Evolutionary conservation across 148 eudicot genomes (phyloP).

Genomic region (Camellia japonica): DNA sequence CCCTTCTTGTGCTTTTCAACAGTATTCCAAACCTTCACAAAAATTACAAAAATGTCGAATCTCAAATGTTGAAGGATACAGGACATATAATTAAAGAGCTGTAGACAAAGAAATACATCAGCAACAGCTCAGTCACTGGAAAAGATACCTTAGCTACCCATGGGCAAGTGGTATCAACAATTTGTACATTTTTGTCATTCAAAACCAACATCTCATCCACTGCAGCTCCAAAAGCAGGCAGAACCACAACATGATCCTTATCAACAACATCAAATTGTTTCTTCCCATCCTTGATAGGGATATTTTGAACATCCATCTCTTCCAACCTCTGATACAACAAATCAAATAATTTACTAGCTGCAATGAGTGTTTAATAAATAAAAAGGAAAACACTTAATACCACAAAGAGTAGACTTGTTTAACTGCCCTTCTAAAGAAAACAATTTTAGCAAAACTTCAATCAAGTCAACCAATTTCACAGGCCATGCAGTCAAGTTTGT

Average conservation of each 20-base stretch:
- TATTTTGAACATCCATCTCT: too few relatives aligned
- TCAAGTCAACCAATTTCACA: too few relatives aligned
- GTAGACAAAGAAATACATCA: conserved; percentile 6
- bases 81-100: neutral
- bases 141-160: conserved; percentile 88
- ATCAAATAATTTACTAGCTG: too few relatives aligned
- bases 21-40: conserved; percentile 73
- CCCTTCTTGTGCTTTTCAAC: conserved; percentile 98
- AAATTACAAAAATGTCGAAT: conserved; percentile 2
- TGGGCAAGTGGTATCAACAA: conserved; percentile 98
- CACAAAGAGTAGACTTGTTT: neutral
- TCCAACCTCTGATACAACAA: too few relatives aligned
- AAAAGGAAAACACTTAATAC: too few relatives aligned
- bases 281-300: too few relatives aligned
- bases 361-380: too few relatives aligned
- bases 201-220: conserved; percentile 86
- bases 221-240: conserved; percentile 99
- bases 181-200: conserved; percentile 81
- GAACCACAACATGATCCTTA: conserved; percentile 81
- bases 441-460: too few relatives aligned
- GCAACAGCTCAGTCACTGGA: conserved; percentile 2
- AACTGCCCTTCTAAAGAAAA: neutral
- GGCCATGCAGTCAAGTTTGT: too few relatives aligned
- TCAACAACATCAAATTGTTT: too few relatives aligned
- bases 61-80: neutral